These are phyloP conservation scores for Colletotrichum brevisporum DNA, from an alignment of 2,329 filamentous ascomycete species.

Conservation along the genomic window DNA sequence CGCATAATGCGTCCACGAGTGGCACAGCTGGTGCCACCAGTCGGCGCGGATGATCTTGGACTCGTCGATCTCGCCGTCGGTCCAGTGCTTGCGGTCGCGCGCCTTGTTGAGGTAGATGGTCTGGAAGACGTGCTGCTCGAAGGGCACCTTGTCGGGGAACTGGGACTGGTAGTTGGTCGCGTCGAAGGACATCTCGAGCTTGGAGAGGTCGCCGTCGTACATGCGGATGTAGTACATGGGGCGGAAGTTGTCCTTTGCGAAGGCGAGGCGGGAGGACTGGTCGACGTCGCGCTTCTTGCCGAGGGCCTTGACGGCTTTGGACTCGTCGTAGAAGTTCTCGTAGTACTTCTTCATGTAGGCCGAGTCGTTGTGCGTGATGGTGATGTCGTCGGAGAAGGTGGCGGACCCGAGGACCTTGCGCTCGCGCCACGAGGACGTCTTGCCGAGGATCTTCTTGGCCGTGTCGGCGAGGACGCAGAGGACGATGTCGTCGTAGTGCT, in stretches of 20 bases:
- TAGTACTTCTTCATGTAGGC: conserved; percentile 77
- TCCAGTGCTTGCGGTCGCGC: conserved; percentile 68
- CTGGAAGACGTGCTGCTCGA: conserved; percentile 51
- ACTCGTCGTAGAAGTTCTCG: conserved; percentile 68
- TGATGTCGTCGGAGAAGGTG: conserved; percentile 76
- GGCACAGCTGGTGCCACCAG: conserved; percentile 75
- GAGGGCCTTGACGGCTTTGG: conserved; percentile 56
- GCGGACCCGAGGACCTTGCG: conserved; percentile 75
- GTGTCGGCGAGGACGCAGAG: conserved; percentile 74
- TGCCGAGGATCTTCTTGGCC: conserved; percentile 69
- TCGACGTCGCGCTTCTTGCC: conserved; percentile 53
- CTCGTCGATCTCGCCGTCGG: conserved; percentile 65
- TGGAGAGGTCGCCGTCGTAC: conserved; percentile 66
- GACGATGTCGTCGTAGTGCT: conserved; percentile 74
- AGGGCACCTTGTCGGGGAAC: conserved; percentile 64
- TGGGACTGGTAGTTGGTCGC: conserved; percentile 80
- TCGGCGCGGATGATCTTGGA: conserved; percentile 69
- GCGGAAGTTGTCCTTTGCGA: conserved; percentile 64
- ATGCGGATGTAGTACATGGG: conserved; percentile 75
- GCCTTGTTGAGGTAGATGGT: conserved; percentile 72
- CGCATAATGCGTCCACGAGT: conserved; percentile 70
- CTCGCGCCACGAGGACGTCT: conserved; percentile 70
- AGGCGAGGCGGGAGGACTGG: conserved; percentile 56
- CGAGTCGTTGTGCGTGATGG: conserved; percentile 75
- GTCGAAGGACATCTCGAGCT: conserved; percentile 78